Evolutionary conservation across 2,329 filamentous ascomycete species (phyloP).

Genomic region (Penicillium sp.): DNA sequence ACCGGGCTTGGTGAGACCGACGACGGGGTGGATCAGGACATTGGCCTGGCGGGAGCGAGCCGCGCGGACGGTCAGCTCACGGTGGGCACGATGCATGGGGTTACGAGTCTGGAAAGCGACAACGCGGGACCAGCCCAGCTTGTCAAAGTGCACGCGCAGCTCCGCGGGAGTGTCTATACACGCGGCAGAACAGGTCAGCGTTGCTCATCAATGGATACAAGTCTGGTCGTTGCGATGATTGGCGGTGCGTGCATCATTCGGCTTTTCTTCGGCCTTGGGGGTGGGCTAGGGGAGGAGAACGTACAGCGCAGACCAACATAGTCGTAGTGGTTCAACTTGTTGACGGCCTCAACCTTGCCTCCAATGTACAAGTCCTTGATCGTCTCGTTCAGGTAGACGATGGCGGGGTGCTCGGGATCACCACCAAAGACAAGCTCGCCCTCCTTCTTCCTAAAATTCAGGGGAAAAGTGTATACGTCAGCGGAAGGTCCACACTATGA

Average conservation of each 20-base stretch:
- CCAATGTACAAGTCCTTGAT: slow-evolving; percentile 87
- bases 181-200: neutral
- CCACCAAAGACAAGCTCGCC: slow-evolving; percentile 92
- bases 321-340: slow-evolving; percentile 96
- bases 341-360: slow-evolving; percentile 91
- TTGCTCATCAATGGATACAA: neutral
- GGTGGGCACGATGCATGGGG: slow-evolving; percentile 98
- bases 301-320: slow-evolving; percentile 91
- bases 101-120: slow-evolving; percentile 99
- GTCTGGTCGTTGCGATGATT: neutral
- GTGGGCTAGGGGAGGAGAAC: slow-evolving; percentile 25
- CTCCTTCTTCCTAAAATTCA: slow-evolving; percentile 63
- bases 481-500: slow-evolving; percentile 17
- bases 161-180: slow-evolving; percentile 78
- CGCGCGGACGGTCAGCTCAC: slow-evolving; percentile 94
- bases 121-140: slow-evolving; percentile 96
- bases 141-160: slow-evolving; percentile 94
- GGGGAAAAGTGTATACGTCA: slow-evolving; percentile 21
- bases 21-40: slow-evolving; percentile 97
- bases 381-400: slow-evolving; percentile 79
- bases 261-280: too few species aligned
- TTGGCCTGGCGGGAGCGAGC: slow-evolving; percentile 95
- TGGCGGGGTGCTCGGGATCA: slow-evolving; percentile 82
- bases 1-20: slow-evolving; percentile 96
- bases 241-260: too few species aligned